A percentile compares a stretch with the other conserved stretches of the same genome.
phyloP scores from a whole-genome alignment of 2,329 filamentous ascomycete genomes.

The Knufia fluminis region DNA sequence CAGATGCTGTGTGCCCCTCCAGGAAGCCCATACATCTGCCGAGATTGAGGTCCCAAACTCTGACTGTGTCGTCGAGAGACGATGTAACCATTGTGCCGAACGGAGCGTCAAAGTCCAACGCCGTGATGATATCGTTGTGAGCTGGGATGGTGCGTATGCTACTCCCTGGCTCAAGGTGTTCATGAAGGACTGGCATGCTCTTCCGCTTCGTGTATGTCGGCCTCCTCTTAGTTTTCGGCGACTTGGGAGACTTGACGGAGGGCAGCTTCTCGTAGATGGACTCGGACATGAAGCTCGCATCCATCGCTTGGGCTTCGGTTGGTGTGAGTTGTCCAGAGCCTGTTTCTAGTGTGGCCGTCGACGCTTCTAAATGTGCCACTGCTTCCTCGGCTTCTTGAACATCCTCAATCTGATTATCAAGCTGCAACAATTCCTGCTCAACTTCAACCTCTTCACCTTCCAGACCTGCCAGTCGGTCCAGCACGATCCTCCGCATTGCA shows the following conservation, averaged over 20 bases:
- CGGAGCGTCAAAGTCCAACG: conserved; percentile 91
- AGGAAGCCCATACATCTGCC: conserved; percentile 84
- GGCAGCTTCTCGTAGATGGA: conserved; percentile 94
- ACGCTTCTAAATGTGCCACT: conserved; percentile 26
- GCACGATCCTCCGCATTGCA: conserved; percentile 82
- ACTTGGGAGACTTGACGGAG: conserved; percentile 23
- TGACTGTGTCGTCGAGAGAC: conserved; percentile 83
- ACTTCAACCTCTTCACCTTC: conserved; percentile 86
- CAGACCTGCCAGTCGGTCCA: conserved; percentile 74
- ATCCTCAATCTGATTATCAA: conserved; percentile 55
- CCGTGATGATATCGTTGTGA: conserved; percentile 78
- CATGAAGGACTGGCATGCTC: conserved; percentile 90
- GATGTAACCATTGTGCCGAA: conserved; percentile 93
- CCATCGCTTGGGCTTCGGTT: conserved; percentile 36
- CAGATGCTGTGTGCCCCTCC: conserved; percentile 90
- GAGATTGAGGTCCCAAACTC: conserved; percentile 92
- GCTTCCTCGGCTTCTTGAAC: conserved; percentile 48
- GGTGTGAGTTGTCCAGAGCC: conserved; percentile 34
- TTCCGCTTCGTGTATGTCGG: conserved; percentile 49
- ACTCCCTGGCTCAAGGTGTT: conserved; percentile 85
- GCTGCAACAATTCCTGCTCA: conserved; percentile 66
- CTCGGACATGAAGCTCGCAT: conserved; percentile 82
- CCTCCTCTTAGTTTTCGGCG: conserved; percentile 42
- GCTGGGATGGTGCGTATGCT: conserved; percentile 81
- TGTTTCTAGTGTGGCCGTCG: conserved; percentile 18